Evolutionary conservation across 768 basidiomycete species (phyloP), one percentile per base, ranked within the genome.

Genomic region (Tephrocybe sp.): DNA sequence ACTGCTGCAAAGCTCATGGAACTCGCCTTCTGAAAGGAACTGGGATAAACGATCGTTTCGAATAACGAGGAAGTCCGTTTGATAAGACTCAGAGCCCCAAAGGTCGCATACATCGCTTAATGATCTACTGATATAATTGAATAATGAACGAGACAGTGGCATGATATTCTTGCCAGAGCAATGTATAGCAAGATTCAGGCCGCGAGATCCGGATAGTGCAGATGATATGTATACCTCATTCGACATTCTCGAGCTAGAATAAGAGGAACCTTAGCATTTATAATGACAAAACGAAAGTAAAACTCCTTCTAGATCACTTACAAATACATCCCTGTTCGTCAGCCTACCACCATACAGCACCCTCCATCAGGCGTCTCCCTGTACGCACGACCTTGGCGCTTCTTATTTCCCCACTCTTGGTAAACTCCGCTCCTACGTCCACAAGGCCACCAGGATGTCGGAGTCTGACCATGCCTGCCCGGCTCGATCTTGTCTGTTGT

Each of bases 351-450:
- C 78, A 88, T 0, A 85, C 85, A 0, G 65, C 70, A 0, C 88
- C 88, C 53, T 75, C 78, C 87, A 90, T 90, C 53, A 89, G 63
- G 57, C 83, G 69, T 51, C 84, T 73, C 1, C 87, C 88, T 2
- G 85, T 90, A 49, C 86, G 66, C 19, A 85, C 73, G 16, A 87
- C 85, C 57, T 78, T 80, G 1, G 82, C 86, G 55, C 77, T 81
- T 47, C 65, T 69, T 16, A 83, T 79, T 12, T 63, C 62, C 10
- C 83, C 82, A 55, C 73, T 63, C 14, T 45, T 52, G 3, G 58
- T 65, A 55, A 85, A 72, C 45, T 76, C 71, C 1, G 85, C 82
- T 6, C 83, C 83, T 2, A 89, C 86, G 45, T 84, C 83, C 7
- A 88, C 83, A 13, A 78, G 56, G 2, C 87, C 88, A 30, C 85